Evolutionary conservation across 768 basidiomycete species (phyloP).

Genomic region (Favolaschia claudopus): DNA sequence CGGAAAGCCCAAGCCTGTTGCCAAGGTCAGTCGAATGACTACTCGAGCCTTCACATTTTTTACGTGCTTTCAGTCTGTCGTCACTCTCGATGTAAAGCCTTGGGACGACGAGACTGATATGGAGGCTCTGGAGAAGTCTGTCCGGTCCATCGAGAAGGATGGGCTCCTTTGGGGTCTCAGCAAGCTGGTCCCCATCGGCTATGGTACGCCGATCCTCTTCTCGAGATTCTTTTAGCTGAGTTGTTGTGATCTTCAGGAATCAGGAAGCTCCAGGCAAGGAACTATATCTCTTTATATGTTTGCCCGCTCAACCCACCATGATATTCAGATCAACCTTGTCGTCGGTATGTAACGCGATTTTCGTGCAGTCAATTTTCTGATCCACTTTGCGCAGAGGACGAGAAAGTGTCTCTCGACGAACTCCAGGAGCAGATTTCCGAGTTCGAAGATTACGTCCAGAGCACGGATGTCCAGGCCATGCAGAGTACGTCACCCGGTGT

Average conservation of each 20-base stretch:
- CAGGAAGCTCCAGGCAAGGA: conserved; percentile 78
- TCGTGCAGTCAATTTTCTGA: conserved; percentile 3
- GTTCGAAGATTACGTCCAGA: conserved; percentile 90
- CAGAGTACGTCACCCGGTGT: conserved; percentile 68
- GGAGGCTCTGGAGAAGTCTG: conserved; percentile 80
- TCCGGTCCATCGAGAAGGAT: conserved; percentile 86
- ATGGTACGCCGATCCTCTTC: conserved; percentile 43
- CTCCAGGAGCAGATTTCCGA: conserved; percentile 90
- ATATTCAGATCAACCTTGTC: conserved; percentile 57
- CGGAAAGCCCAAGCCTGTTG: conserved; percentile 83
- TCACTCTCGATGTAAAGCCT: conserved; percentile 97
- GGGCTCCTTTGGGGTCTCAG: conserved; percentile 97
- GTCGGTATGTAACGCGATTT: conserved; percentile 50
- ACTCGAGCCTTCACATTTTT: conserved; percentile 2
- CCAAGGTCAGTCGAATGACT: conserved; percentile 68
- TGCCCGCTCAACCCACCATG: not conserved
- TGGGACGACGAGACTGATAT: conserved; percentile 99
- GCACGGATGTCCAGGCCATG: conserved; percentile 92
- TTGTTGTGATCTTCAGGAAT: conserved; percentile 57
- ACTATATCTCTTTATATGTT: conserved; percentile 63
- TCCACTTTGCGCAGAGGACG: conserved; percentile 77
- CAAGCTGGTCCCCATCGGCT: conserved; percentile 93
- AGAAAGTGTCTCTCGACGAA: conserved; percentile 91
- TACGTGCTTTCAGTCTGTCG: conserved; percentile 76
- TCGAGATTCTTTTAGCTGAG: not conserved